These are phyloP conservation scores for Carex scoparia DNA, from an alignment of 176 grass and related monocot genomes.

Conservation along the genomic window DNA sequence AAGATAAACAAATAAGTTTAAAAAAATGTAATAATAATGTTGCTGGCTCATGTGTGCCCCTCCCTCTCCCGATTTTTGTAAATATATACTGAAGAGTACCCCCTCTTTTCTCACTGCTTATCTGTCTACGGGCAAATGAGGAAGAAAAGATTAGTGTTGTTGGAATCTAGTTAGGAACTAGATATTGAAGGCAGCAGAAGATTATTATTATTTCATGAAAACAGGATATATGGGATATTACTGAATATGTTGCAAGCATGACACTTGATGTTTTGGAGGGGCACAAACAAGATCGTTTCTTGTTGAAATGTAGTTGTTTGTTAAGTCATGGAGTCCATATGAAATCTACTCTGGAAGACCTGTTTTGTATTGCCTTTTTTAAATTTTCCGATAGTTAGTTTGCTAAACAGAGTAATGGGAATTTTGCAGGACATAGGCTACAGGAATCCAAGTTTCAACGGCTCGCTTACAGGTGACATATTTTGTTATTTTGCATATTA, in stretches of 20 bases:
- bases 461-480: slow-evolving; percentile 53
- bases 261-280: neutral
- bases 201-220: neutral
- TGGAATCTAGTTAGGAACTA: neutral
- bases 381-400: neutral
- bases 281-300: neutral
- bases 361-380: neutral
- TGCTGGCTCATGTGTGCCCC: neutral
- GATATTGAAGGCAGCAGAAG: neutral
- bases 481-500: slow-evolving; percentile 21
- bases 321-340: neutral
- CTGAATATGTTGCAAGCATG: neutral
- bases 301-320: neutral
- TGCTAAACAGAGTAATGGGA: slow-evolving; percentile 47
- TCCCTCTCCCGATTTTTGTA: neutral
- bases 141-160: neutral
- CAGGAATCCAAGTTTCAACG: slow-evolving; percentile 38
- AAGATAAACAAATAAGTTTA: neutral
- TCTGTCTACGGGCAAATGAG: neutral
- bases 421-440: slow-evolving; percentile 58
- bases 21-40: neutral
- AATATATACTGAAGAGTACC: neutral
- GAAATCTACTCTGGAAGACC: neutral
- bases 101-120: neutral
- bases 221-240: neutral